A percentile compares a stretch with the other conserved stretches of the same genome.
Evolutionary conservation across 352 stramenopile species (phyloP).

Genomic region (Pythium scleroteichum): DNA sequence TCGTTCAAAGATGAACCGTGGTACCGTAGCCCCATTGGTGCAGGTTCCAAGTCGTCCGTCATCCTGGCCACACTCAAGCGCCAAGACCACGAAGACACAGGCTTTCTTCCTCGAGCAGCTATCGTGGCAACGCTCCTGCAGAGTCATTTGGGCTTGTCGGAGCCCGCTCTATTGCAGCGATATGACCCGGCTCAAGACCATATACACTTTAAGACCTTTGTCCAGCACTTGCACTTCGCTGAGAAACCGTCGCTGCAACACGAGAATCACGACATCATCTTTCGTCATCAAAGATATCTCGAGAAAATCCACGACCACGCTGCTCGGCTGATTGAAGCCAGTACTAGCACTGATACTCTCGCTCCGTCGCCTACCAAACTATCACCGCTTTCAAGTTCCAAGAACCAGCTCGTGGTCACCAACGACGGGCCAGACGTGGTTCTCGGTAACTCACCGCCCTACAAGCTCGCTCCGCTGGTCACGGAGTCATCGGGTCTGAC

Average conservation of each 20-base stretch:
- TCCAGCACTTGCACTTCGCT: conserved; percentile 39
- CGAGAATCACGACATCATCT: conserved; percentile 38
- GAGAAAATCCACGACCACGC: conserved; percentile 43
- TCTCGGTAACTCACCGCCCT: conserved; percentile 16
- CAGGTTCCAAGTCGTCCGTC: conserved; percentile 49
- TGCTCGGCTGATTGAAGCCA: background rate
- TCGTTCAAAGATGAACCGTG: conserved; percentile 64
- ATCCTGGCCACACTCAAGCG: conserved; percentile 45
- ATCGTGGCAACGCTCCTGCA: conserved; percentile 39
- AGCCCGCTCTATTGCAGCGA: conserved; percentile 34
- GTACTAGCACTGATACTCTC: background rate
- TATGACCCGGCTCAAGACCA: conserved; percentile 33
- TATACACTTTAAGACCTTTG: conserved; percentile 50
- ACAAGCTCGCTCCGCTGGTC: conserved; percentile 6
- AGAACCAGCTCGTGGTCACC: conserved; percentile 14
- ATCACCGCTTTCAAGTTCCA: background rate
- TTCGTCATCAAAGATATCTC: conserved; percentile 51
- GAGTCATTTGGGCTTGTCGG: conserved; percentile 39
- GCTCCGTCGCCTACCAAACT: conserved; percentile 1
- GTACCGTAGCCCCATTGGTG: conserved; percentile 51
- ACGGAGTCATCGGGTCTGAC: background rate
- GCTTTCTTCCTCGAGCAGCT: conserved; percentile 35
- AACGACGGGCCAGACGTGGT: conserved; percentile 22
- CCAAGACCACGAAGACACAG: conserved; percentile 36
- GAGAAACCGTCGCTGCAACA: conserved; percentile 18